Evolutionary conservation across 257 asterid genomes (phyloP).

Genomic region (Jacaranda mimosifolia): DNA sequence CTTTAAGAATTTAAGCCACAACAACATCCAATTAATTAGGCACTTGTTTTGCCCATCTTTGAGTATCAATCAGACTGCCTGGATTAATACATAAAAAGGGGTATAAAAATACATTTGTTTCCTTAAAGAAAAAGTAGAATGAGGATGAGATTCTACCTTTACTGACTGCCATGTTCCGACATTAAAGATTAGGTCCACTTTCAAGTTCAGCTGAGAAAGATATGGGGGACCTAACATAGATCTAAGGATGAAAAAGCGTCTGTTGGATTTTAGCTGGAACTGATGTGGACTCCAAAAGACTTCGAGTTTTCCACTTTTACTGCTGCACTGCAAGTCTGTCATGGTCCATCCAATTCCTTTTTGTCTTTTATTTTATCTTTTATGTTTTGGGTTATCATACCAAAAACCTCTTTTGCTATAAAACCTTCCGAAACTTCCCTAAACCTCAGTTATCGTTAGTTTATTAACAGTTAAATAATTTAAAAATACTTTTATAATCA

Average conservation of each 20-base stretch:
- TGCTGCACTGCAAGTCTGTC: not conserved
- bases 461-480: no score
- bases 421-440: no score
- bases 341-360: slow-evolving; percentile 1
- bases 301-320: not conserved
- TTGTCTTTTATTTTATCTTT: not conserved
- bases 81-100: not conserved
- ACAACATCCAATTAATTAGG: not conserved
- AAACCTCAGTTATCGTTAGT: no score
- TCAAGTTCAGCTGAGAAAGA: not conserved
- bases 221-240: slow-evolving; percentile 1
- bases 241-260: not conserved
- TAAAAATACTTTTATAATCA: no score
- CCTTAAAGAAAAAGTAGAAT: not conserved
- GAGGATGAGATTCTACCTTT: slow-evolving; percentile 7
- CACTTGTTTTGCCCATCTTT: not conserved
- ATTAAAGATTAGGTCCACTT: not conserved
- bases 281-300: slow-evolving; percentile 30
- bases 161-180: not conserved
- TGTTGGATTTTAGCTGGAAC: slow-evolving; percentile 39
- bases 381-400: no score
- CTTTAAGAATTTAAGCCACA: not conserved
- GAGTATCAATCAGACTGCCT: not conserved
- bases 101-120: not conserved
- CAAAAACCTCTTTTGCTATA: no score